Percentiles rank a stretch among this genome's conserved stretches.
Evolutionary conservation across 2,329 filamentous ascomycete genomes (phyloP).

Genomic region (Botrytis galanthina): DNA sequence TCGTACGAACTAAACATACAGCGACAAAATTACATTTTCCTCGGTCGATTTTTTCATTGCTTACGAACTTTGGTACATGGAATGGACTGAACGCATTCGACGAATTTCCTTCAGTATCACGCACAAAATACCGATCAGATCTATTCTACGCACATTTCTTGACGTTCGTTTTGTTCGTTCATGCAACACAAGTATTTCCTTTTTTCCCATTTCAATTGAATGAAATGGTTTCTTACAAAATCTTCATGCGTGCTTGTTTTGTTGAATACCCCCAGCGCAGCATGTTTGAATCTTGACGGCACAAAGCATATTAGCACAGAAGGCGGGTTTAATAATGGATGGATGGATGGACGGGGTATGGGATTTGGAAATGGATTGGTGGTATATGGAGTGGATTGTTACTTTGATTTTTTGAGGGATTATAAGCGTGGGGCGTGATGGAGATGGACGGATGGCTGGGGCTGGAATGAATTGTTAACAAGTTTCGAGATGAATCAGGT

Average conservation of each 20-base stretch:
- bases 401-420: slow-evolving; percentile 15
- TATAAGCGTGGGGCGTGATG: slow-evolving; percentile 14
- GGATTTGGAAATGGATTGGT: slow-evolving; percentile 19
- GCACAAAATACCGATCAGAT: slow-evolving; percentile 12
- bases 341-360: slow-evolving; percentile 15
- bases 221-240: slow-evolving; percentile 11
- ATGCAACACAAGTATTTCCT: slow-evolving; percentile 18
- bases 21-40: slow-evolving; percentile 11
- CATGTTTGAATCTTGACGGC: slow-evolving; percentile 21
- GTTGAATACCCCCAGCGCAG: slow-evolving; percentile 23
- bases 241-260: slow-evolving; percentile 21
- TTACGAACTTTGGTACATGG: slow-evolving; percentile 10
- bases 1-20: slow-evolving; percentile 1
- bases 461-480: not conserved
- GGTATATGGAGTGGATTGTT: slow-evolving; percentile 11
- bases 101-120: slow-evolving; percentile 17
- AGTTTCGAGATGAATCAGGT: not conserved
- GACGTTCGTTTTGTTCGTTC: slow-evolving; percentile 10
- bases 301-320: slow-evolving; percentile 20
- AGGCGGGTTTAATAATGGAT: slow-evolving; percentile 12
- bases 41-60: slow-evolving; percentile 14
- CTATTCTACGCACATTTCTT: slow-evolving; percentile 11
- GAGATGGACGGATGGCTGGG: slow-evolving; percentile 1
- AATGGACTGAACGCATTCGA: slow-evolving; percentile 18
- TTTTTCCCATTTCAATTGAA: slow-evolving; percentile 5